A percentile compares a stretch with the other conserved stretches of the same genome.
Evolutionary conservation across 73 alveolate species (phyloP).

Genomic region (Tetrahymena malaccensis): DNA sequence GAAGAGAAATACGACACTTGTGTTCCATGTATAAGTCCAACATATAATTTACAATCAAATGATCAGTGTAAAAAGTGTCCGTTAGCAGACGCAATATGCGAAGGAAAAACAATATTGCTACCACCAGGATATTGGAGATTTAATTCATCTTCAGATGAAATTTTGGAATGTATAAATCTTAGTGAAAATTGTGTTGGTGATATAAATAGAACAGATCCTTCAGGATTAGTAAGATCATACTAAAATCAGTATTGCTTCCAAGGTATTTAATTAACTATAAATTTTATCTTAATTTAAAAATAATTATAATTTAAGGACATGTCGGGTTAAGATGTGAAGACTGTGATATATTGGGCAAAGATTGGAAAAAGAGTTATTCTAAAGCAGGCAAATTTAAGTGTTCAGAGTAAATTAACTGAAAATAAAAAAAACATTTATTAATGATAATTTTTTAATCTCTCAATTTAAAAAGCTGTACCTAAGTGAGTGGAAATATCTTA

Average conservation of each 20-base stretch:
- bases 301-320: neutral
- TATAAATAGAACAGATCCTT: neutral
- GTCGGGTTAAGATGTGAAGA: neutral
- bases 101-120: neutral
- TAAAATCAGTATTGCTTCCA: neutral
- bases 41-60: neutral
- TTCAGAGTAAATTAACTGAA: neutral
- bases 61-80: neutral
- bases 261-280: neutral
- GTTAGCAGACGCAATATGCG: neutral
- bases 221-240: neutral
- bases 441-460: no score
- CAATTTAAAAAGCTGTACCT: neutral
- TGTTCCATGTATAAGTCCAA: neutral
- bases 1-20: neutral
- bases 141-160: neutral
- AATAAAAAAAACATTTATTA: no score
- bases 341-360: neutral
- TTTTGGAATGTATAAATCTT: neutral
- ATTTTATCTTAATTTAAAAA: neutral
- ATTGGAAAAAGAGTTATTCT: neutral
- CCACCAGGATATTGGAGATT: neutral
- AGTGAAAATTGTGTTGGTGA: neutral
- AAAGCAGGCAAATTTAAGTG: neutral
- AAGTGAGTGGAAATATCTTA: neutral